These are phyloP conservation scores for Fusarium anguioides DNA, from an alignment of 2,329 filamentous ascomycete species.

Conservation along the genomic window DNA sequence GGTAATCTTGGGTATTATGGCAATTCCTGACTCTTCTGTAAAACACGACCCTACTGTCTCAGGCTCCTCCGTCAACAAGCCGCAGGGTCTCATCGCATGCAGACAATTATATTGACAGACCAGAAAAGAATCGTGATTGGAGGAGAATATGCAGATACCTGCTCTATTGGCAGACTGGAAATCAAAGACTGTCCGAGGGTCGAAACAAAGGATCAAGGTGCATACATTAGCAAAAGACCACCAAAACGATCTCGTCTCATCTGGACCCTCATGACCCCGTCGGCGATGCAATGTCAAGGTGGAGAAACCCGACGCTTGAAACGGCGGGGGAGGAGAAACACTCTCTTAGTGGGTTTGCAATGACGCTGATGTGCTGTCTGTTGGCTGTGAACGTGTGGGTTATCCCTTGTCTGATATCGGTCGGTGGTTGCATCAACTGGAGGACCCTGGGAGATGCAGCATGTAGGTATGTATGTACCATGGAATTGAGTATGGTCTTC, in stretches of 20 bases:
- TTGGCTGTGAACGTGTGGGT: slow-evolving; percentile 10
- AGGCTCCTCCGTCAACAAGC: background rate
- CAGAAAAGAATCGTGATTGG: slow-evolving; percentile 1
- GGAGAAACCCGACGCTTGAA: slow-evolving; percentile 35
- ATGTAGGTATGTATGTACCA: background rate
- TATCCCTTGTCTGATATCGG: slow-evolving; percentile 16
- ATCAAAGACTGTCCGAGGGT: background rate
- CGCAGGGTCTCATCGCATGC: slow-evolving; percentile 17
- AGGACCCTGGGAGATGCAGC: slow-evolving; percentile 9
- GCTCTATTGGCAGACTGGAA: slow-evolving; percentile 6
- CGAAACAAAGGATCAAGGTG: slow-evolving; percentile 27
- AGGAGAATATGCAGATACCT: background rate
- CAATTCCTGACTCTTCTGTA: background rate
- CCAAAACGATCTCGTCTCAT: slow-evolving; percentile 8
- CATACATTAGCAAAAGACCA: slow-evolving; percentile 20
- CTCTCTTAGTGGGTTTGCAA: slow-evolving; percentile 3
- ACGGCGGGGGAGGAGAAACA: slow-evolving; percentile 30
- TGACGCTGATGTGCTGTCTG: slow-evolving; percentile 11
- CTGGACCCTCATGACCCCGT: slow-evolving; percentile 3
- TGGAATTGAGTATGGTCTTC: background rate
- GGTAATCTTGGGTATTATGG: background rate
- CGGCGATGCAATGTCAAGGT: slow-evolving; percentile 20
- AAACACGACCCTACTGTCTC: background rate
- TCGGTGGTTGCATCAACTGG: slow-evolving; percentile 24
- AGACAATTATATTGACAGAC: background rate